Percentiles rank a stretch among this genome's conserved stretches.
phyloP scores from a whole-genome alignment of 2,329 filamentous ascomycete genomes.

The Alternaria gansuensis region DNA sequence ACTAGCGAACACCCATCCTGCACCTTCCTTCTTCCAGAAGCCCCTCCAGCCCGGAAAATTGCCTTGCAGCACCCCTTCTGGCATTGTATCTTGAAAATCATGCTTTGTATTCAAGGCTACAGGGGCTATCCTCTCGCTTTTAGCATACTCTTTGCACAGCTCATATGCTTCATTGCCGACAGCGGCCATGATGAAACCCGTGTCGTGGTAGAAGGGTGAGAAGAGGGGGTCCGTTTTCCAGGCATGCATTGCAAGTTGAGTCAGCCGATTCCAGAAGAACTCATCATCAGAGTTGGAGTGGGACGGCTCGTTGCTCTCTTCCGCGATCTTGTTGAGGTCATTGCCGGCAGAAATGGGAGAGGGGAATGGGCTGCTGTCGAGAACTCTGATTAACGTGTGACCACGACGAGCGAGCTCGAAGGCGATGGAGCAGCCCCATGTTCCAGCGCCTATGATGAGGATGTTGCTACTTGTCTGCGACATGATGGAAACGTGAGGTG shows the following conservation, averaged over 20 bases:
- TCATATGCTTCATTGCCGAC: constrained; percentile 53
- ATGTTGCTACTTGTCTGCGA: constrained; percentile 25
- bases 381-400: constrained; percentile 57
- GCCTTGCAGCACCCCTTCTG: constrained; percentile 61
- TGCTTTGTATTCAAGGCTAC: constrained; percentile 54
- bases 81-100: constrained; percentile 62
- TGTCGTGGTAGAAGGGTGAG: constrained; percentile 57
- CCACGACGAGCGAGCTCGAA: constrained; percentile 60
- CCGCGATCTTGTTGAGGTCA: constrained; percentile 60
- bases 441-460: constrained; percentile 61
- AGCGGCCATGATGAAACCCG: constrained; percentile 60
- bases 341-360: constrained; percentile 59
- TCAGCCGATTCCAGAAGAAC: constrained; percentile 47
- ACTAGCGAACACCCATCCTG: constrained; percentile 65
- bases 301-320: constrained; percentile 42
- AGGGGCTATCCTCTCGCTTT: constrained; percentile 45
- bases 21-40: constrained; percentile 56
- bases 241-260: constrained; percentile 52
- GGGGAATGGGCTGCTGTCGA: constrained; percentile 57
- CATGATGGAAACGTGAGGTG: constrained; percentile 7
- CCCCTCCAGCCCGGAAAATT: constrained; percentile 62
- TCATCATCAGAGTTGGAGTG: constrained; percentile 44
- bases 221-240: constrained; percentile 58
- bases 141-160: constrained; percentile 50
- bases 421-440: constrained; percentile 62